phyloP scores from a whole-genome alignment of 2,329 filamentous ascomycete species.

The Exophiala sideris region DNA sequence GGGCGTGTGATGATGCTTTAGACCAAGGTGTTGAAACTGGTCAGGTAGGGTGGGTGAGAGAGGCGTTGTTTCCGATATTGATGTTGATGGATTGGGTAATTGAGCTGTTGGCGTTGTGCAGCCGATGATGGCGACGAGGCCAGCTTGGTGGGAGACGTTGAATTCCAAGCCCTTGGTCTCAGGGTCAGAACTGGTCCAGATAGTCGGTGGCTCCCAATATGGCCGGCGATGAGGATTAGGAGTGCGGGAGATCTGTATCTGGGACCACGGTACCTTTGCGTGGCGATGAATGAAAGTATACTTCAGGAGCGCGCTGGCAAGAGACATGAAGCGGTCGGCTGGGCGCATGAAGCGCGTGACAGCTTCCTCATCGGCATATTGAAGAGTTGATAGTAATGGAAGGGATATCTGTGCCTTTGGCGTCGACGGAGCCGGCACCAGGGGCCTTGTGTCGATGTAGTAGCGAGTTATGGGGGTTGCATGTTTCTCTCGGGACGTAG shows the following conservation, averaged over 20 bases:
- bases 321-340: constrained; percentile 58
- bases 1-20: constrained; percentile 13
- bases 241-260: constrained; percentile 54
- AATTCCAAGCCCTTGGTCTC: constrained; percentile 50
- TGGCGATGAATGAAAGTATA: constrained; percentile 56
- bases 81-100: constrained; percentile 6
- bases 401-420: constrained; percentile 28
- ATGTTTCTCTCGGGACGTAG: not conserved
- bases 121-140: constrained; percentile 58
- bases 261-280: constrained; percentile 55
- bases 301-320: constrained; percentile 61
- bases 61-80: constrained; percentile 10
- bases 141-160: constrained; percentile 64
- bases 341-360: constrained; percentile 51
- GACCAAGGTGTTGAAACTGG: constrained; percentile 6
- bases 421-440: constrained; percentile 30
- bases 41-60: constrained; percentile 4
- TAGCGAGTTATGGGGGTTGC: constrained; percentile 35
- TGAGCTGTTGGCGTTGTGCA: constrained; percentile 32
- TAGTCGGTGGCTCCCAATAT: constrained; percentile 49
- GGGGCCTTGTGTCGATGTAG: constrained; percentile 43
- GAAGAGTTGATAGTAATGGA: constrained; percentile 41
- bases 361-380: constrained; percentile 48
- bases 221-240: constrained; percentile 48
- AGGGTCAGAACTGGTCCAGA: constrained; percentile 5